Evolutionary conservation across 192 early-diverging fungal species (phyloP).

Genomic region (Geranomyces variabilis): DNA sequence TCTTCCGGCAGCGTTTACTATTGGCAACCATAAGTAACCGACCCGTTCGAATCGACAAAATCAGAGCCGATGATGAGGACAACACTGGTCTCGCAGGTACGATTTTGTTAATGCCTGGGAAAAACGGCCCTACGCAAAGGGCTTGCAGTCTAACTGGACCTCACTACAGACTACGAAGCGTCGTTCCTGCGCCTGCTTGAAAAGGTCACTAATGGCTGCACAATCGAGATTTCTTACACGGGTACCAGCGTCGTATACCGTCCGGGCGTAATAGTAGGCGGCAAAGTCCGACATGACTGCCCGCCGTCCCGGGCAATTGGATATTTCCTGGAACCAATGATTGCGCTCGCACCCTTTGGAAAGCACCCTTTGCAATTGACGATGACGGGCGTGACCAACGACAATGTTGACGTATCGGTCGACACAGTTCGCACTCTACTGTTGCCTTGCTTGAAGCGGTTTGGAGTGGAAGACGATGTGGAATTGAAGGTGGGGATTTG

Average conservation of each 20-base stretch:
- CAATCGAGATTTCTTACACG: constrained; percentile 92
- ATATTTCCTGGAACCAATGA: constrained; percentile 91
- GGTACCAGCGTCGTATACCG: constrained; percentile 83
- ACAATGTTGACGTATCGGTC: constrained; percentile 89
- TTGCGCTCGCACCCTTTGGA: constrained; percentile 90
- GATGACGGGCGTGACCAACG: constrained; percentile 88
- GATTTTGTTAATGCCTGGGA: constrained; percentile 10
- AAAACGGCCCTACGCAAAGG: too few relatives aligned
- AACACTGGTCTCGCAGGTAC: constrained; percentile 83
- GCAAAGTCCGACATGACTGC: constrained; percentile 85
- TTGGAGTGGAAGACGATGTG: constrained; percentile 82
- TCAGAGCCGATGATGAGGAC: constrained; percentile 78
- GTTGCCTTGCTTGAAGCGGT: constrained; percentile 79
- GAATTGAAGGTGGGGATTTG: constrained; percentile 75
- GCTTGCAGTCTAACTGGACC: background rate
- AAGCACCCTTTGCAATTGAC: constrained; percentile 84
- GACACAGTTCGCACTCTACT: constrained; percentile 90
- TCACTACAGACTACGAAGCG: constrained; percentile 81
- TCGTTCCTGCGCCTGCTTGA: constrained; percentile 89
- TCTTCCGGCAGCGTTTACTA: constrained; percentile 87
- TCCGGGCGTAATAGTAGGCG: constrained; percentile 90
- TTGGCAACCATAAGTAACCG: constrained; percentile 83
- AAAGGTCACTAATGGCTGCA: constrained; percentile 89
- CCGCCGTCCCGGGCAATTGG: constrained; percentile 83
- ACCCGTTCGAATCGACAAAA: constrained; percentile 84